Evolutionary conservation across 208 protist genomes (phyloP), one percentile per base, ranked within the genome.

Genomic region (Crithidia bombi): DNA sequence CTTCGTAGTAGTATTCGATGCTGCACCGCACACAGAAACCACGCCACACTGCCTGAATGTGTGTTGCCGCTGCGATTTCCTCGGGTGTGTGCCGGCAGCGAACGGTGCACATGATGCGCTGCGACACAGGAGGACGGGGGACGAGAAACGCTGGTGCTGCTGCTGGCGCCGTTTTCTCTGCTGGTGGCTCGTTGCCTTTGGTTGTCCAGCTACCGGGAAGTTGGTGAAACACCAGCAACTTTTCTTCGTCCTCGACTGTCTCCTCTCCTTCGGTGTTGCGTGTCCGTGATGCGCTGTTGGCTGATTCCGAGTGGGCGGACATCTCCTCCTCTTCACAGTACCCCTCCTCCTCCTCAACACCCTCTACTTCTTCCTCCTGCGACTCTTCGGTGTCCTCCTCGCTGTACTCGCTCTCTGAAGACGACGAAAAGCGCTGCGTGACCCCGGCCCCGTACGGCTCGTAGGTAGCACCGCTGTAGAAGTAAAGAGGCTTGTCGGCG

Each of bases 1-100:
- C 77, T 59, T 92, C 84, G 64, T 84, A 88, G 73, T 81, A 89
- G 62, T 81, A 84, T 56, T 86, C 83, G 26, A 83, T 65, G 17
- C 64, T 41, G 56, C 74, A 64, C 5, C 83, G 83, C 19, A 76
- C 69, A 15, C 50, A 39, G 61, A 79, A 87, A 30, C 86, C 86
- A 39, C 86, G 82, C 86, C 80, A 89, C 12, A 73, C 56, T n/a
- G 73, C 68, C 59, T 91, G 82, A 32, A 89, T 74, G 10, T 72
- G 50, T 15, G 73, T 62, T 25, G 82, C 83, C 9, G 86, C 78
- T 14, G 43, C 38, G 17, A 73, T 52, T 38, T 73, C 58, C n/a
- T 65, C 57, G 14, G 38, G 35, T 7, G 67, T 66, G 67, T 65
- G 57, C 7, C 32, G 43, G 49, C 58, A 66, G 4, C 32, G 36